Evolutionary conservation across 2,329 filamentous ascomycete genomes (phyloP), one percentile per base, ranked within the genome.

Genomic region (Penicillium sp.): DNA sequence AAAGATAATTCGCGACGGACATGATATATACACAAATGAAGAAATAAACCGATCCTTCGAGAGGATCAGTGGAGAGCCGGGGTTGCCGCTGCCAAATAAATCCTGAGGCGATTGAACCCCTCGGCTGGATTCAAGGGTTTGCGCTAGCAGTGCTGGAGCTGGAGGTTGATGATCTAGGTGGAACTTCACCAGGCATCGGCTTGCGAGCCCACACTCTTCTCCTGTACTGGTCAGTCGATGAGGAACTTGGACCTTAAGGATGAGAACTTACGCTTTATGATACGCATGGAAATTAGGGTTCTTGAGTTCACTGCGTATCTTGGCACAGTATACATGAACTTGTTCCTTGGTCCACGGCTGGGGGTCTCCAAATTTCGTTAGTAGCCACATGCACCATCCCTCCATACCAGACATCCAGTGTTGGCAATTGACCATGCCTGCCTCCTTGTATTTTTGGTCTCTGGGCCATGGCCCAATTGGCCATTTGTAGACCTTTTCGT

Each of bases 401-500:
- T 69, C 67, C 50, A 69, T 60, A 5, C 67, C 67, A 36, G 61
- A 56, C 37, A 63, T 59, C 67, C 67, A 69, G 19, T 69, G 66
- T 28, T 62, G 60, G 33, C 53, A 52, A 31, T 64, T 61, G 40
- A 63, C 76, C 5, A 58, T 51, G 3, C 81, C 82, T 1, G 84
- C 65, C 50, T 70, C 62, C 36, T 71, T 70, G 44, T 67, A 61
- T 14, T 53, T 58, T 12, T 57, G 56, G 48, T 73, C 66, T 40
- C 61, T 66, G 1, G 67, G 62, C 71, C 69, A 73, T 5, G 62
- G 50, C 3, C 70, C 71, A 37, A 74, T 64, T 2, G 68, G 67
- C 33, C 68, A 64, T 54, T 69, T 67, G 46, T 63, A 65, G 4
- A 66, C 37, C n/a, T 71, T 61, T 25, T 70, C 65, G 7, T 64